Percentiles rank a stretch among this genome's conserved stretches.
Conservation (phyloP, 2,329 filamentous ascomycete species). For the Gremmenia infestans region DNA sequence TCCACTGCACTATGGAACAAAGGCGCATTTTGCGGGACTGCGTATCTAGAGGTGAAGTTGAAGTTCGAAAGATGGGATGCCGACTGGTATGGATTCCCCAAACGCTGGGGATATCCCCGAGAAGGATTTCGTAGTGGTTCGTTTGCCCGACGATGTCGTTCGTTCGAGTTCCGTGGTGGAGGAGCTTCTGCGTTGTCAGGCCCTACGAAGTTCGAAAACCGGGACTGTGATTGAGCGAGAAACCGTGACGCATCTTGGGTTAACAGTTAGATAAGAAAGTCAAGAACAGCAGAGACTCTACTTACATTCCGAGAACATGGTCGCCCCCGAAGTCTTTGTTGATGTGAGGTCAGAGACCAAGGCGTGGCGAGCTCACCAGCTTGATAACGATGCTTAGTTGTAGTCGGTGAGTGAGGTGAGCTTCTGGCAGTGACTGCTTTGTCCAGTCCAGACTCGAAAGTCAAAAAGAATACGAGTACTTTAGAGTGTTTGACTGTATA, state of each 20-base stretch:
- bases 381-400: no score
- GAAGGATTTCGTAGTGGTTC: conserved; percentile 23
- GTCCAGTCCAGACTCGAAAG: no score
- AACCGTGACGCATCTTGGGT: conserved; percentile 81
- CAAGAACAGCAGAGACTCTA: neutral
- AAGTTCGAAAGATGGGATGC: conserved; percentile 70
- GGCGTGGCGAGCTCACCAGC: conserved; percentile 1
- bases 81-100: conserved; percentile 74
- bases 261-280: conserved; percentile 34
- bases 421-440: no score
- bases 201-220: conserved; percentile 68
- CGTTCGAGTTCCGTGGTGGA: conserved; percentile 31
- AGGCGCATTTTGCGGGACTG: conserved; percentile 71
- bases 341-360: neutral
- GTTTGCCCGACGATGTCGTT: conserved; percentile 27
- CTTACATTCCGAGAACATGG: conserved; percentile 34
- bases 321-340: conserved; percentile 7
- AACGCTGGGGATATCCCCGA: conserved; percentile 25
- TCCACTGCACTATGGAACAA: conserved; percentile 92
- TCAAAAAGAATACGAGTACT: no score
- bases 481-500: no score
- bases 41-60: conserved; percentile 72
- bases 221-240: conserved; percentile 91
- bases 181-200: conserved; percentile 43
- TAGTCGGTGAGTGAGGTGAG: no score